Base-by-base conservation (phyloP, 1,284 basidiomycete genomes). In the Apiotrichum siamense region DNA sequence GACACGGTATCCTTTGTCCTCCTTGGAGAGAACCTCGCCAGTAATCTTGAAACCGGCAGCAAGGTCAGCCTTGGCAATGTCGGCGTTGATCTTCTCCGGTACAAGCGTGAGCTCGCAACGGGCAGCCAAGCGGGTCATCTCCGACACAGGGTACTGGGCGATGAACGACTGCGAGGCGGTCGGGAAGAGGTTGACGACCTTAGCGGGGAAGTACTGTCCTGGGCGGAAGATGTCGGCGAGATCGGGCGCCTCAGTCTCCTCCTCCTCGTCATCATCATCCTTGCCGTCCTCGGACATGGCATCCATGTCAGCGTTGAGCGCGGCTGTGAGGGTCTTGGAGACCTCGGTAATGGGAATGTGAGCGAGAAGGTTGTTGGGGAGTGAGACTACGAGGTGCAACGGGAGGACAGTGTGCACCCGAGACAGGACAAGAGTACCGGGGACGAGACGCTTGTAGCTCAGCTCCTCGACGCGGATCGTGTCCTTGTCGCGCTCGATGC, bases 321-420 rank as follows among this genome's bases (percentile, higher is more conserved):
- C 77, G 23, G 77, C 64, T 3, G 93, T 97, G 55, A 94, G 81
- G 60, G 87, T 83, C 15, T 81, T 75, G n/a, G 92, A 91, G 55
- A 98, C 82, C 72, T 93, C 85, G 29, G 93, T 97, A 62, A 98
- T 92, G 11, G 96, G 94, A 24, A 98, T 80, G 73, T 98, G 93
- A 4, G 83, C 96, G 58, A 92, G 82, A 37, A 99, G 82, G 76
- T 98, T 94, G 69, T 93, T 89, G 21, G 96, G 94, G 21, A 99
- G 79, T 7, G 93, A 97, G 23, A 98, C 78, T 51, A 98, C 82
- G 38, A 99, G 80, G 41, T 89, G 88, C 23, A 98, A 82, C 4
- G 94, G 89, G 57, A 91, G 83, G 42, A 98, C 81, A 15, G 87
- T 84, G 60, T 90, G 80, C 44, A 99, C 81, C 73, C 91, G 87